Base-by-base conservation (phyloP, 192 early-diverging fungal species). In the Haplosporangium gracile region DNA sequence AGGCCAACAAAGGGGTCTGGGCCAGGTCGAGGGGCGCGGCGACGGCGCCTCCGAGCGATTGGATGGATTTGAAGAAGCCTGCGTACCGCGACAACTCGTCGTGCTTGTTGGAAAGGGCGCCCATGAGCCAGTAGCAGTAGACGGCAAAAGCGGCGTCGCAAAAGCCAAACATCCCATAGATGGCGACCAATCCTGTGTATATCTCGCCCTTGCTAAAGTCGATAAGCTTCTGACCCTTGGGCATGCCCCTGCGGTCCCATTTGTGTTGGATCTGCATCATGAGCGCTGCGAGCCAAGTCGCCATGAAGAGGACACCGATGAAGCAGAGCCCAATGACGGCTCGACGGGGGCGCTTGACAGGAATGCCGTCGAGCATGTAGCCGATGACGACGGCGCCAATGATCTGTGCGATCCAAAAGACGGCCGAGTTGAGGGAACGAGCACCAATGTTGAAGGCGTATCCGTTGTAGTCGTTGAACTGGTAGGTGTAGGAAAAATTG, bases 41-140 rank as follows among this genome's bases (percentile, higher is more conserved):
- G 49, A 96, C 90, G 53, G 94, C 95, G 45, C 85, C 90, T 18
- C 92, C 95, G 72, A 93, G 91, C 69, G 93, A 95, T 90, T 97
- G 97, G 65, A 96, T 95, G 51, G 94, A 94, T 91, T 98, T 98
- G 94, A 97, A 98, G 90, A 95, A 97, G 10, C 84, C 97, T 73
- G 93, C 91, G 81, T 94, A 96, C 60, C 94, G 92, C 20, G 95
- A 91, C 72, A 94, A 89, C 77, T 90, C 89, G 76, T 93, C 92
- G 77, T 91, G 90, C 83, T 98, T 94, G 88, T 97, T 97, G 36
- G 95, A 93, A 72, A 97, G 89, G 36, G 96, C 92, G n/a, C 96
- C 97, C 81, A 97, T 93, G 38, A 97, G 85, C 96, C 96, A 97
- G 92, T 97, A 97, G 77, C 82, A 78, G 60, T 83, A 82, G 10